Evolutionary conservation across 192 early-diverging fungal genomes (phyloP).

Genomic region (Podila verticillata): DNA sequence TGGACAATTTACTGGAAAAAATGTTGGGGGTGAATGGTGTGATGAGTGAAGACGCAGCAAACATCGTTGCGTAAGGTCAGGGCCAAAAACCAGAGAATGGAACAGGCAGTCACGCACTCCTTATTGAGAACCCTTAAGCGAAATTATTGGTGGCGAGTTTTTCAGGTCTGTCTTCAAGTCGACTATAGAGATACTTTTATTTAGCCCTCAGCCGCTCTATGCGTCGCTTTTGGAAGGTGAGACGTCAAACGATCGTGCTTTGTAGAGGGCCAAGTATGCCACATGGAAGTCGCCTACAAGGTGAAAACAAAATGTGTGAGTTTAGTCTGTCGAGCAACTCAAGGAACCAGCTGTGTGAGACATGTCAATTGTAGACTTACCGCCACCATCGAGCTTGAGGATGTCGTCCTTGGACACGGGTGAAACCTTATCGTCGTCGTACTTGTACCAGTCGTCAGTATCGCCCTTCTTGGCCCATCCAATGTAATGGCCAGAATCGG

Average conservation of each 20-base stretch:
- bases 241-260: constrained; percentile 26
- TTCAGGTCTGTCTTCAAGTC: too few species aligned
- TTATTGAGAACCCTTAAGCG: too few species aligned
- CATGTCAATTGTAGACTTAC: constrained; percentile 45
- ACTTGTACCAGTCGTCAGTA: constrained; percentile 82
- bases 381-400: constrained; percentile 90
- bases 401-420: constrained; percentile 88
- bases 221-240: background rate
- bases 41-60: too few species aligned
- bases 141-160: too few species aligned
- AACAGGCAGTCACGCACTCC: too few species aligned
- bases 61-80: too few species aligned
- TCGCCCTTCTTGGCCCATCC: constrained; percentile 90
- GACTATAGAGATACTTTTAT: too few species aligned
- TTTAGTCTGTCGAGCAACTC: background rate
- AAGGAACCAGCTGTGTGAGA: background rate
- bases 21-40: too few species aligned
- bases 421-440: constrained; percentile 96
- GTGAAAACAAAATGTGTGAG: background rate
- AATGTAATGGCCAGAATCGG: constrained; percentile 93
- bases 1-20: too few species aligned
- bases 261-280: constrained; percentile 92
- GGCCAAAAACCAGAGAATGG: too few species aligned
- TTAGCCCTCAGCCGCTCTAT: background rate
- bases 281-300: constrained; percentile 77